Evolutionary conservation across 345 rosid species (phyloP), one percentile per base, ranked within the genome.

Genomic region (Pistacia integerrima): DNA sequence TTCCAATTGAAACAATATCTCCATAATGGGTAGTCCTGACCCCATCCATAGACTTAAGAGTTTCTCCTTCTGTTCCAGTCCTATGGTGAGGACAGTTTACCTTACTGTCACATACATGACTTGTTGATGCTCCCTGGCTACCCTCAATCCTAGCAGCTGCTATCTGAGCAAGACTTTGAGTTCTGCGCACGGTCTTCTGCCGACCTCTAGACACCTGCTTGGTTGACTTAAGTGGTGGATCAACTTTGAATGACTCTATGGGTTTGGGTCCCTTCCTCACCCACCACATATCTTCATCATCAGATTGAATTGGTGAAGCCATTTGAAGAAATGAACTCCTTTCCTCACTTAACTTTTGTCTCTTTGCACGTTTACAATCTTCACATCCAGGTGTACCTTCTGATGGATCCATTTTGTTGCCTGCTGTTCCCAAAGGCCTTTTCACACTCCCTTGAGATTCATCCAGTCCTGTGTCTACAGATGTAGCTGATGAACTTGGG

Each of bases 231-330:
- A 85, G 78, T 14, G 85, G 87, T 16, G 88, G 84, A 79, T 97
- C 98, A 85, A 80, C 87, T 86, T 86, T 97, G 74, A 84, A 76
- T 30, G 87, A 74, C 76, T 91, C 97, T 54, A 76, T 35, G 20
- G 79, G 69, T 88, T 87, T 94, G 11, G 82, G 75, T 30, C 91
- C 97, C 87, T 91, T 97, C 84, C 89, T 87, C 75, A 80, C 80
- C 99, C 99, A 97, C 99, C 99, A 97, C 68, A 73, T 84, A 83
- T 94, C 97, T 82, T 97, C 99, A 77, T 91, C 97, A 74, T 92
- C 96, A 36, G 92, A 90, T 51, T 79, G 90, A 82, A 82, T 33
- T 64, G 97, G 94, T 67, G 94, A 95, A 79, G 82, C 78, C 17
- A 86, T 89, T 82, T 82, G 91, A 81, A 86, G 71, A 77, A 35